Base-by-base conservation (phyloP, 1,139 yeast genomes). In the Insectozyma bohioensis region DNA sequence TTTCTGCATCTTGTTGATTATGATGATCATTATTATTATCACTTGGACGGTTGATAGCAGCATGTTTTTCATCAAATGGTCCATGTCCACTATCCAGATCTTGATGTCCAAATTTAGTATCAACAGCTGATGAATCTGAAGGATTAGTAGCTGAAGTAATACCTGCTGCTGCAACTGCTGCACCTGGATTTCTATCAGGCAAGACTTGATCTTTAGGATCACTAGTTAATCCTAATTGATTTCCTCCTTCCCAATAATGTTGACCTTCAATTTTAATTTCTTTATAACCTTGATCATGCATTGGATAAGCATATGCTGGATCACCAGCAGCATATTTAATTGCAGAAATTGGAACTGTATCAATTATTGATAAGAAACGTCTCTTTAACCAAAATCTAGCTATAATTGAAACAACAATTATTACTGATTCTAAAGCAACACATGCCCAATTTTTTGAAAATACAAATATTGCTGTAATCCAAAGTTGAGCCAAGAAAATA, bases 401-500 rank as follows among this genome's bases (percentile, higher is more conserved):
- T 31, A 63, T 59, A 14, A 70, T 78, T 8, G 87, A 78, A 27
- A 62, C 67, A 13, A 54, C 70, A 20, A 80, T 46, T 30, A 68
- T 59, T 12, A 79, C 67, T 30, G 64, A 78, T 55, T 80, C 86
- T 40, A 83, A 62, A 1, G 73, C 85, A 43, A 80, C 73, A 43
- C 84, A 78, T 17, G 83, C 86, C 88, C 88, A 82, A 37, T 80
- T 68, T 59, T 80, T 78, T 28, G 76, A 70, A 67, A 82, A 81
- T 21, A 78, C 81, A 53, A 82, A 82, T 48, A 83, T 57, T 27
- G 87, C 88, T 33, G 78, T 52, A 35, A 81, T 61, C 56, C 84
- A 78, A 20, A 78, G 64, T 54, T 83, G 83, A 32, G 84, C 83
- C 36, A 82, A 57, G 53, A 82, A 83, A 29, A 83, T 46, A 17